These are phyloP conservation scores for Globisporangium radiosum DNA, from an alignment of 352 stramenopile genomes.

Conservation along the genomic window DNA sequence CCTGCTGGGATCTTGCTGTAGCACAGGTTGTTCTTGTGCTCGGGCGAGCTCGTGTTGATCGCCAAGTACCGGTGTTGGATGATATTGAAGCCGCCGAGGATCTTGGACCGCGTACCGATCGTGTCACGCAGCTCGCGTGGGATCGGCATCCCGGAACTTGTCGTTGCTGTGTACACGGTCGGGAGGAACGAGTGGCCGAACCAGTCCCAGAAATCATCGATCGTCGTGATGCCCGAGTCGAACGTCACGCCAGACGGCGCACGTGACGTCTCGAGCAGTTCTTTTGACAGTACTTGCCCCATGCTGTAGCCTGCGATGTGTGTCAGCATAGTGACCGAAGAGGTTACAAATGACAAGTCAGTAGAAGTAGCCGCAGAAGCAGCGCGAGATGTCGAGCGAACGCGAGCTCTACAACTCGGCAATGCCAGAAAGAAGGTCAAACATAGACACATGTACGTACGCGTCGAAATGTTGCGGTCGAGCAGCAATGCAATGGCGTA, in stretches of 20 bases:
- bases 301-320: not conserved
- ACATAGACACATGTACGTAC: constrained; percentile 20
- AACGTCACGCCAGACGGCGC: constrained; percentile 35
- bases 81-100: constrained; percentile 61
- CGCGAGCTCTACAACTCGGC: not conserved
- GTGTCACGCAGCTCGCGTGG: constrained; percentile 34
- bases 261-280: constrained; percentile 33
- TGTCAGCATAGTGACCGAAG: not conserved
- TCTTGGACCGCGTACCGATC: constrained; percentile 46
- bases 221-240: constrained; percentile 8
- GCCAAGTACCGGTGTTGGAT: constrained; percentile 41
- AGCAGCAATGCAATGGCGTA: constrained; percentile 49
- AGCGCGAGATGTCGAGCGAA: not conserved
- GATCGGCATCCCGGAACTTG: constrained; percentile 15
- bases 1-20: constrained; percentile 37
- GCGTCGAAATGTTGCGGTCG: constrained; percentile 56
- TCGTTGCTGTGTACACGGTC: constrained; percentile 31
- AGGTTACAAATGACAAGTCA: not conserved
- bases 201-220: constrained; percentile 60
- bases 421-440: too few species aligned
- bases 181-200: constrained; percentile 46
- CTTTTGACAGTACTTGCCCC: constrained; percentile 40
- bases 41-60: constrained; percentile 36
- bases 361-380: not conserved
- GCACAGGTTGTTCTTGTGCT: constrained; percentile 33